Conservation (phyloP, 257 asterid genomes). For the Solanum pinnatisectum region DNA sequence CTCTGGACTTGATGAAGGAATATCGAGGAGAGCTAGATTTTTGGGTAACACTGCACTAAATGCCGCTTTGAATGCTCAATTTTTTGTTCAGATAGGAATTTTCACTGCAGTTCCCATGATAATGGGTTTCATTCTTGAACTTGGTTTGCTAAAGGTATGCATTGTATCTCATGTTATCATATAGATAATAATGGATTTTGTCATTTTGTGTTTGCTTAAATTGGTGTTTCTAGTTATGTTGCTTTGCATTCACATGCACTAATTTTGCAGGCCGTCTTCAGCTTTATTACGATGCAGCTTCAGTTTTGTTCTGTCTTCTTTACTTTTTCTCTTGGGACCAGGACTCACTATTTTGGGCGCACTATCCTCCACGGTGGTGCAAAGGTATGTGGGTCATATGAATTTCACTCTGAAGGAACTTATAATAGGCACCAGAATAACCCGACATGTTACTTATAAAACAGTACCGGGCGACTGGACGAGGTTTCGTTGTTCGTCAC, state of each 20-base stretch:
- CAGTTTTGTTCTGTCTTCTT: constrained; percentile 96
- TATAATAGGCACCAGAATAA: constrained; percentile 4
- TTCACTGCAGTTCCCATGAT: constrained; percentile 98
- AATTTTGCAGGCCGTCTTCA: constrained; percentile 77
- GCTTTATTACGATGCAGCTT: constrained; percentile 97
- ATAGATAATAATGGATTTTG: not conserved
- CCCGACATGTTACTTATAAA: constrained; percentile 12
- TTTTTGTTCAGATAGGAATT: constrained; percentile 92
- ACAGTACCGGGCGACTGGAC: constrained; percentile 95
- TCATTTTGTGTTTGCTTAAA: not conserved
- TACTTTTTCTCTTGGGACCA: constrained; percentile 90
- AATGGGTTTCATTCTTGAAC: constrained; percentile 90
- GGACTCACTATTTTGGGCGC: constrained; percentile 97
- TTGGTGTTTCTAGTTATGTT: not conserved
- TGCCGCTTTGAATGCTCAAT: constrained; percentile 90
- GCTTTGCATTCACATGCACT: not conserved
- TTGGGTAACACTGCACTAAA: constrained; percentile 80
- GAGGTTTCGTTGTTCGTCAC: constrained; percentile 97
- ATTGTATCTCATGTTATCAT: not conserved
- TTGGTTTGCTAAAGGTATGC: constrained; percentile 80
- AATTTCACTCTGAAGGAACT: not conserved
- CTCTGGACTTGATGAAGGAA: constrained; percentile 88
- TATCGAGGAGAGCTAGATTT: constrained; percentile 44
- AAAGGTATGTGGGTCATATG: constrained; percentile 43
- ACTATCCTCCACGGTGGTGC: constrained; percentile 99